Evolutionary conservation across 495 filamentous ascomycete genomes (phyloP).

Genomic region (Annulohypoxylon bovei): DNA sequence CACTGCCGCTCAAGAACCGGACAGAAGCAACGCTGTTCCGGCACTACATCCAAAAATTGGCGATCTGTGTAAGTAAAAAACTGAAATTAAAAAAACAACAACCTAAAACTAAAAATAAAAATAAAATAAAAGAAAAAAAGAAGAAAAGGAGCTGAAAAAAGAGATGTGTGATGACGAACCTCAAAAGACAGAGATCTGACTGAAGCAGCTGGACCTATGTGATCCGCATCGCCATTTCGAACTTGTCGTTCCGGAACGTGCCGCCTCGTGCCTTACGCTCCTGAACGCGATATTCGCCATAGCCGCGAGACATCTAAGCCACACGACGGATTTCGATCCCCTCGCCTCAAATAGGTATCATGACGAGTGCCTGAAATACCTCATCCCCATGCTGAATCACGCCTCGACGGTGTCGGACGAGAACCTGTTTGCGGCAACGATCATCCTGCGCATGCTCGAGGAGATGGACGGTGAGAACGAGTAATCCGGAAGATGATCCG

Average conservation of each 20-base stretch:
- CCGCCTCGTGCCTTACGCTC: constrained; percentile 60
- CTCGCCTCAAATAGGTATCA: constrained; percentile 60
- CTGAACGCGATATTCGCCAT: constrained; percentile 69
- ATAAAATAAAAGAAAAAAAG: too few species aligned
- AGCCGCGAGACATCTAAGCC: constrained; percentile 64
- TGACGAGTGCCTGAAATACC: constrained; percentile 59
- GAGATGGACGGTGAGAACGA: constrained; percentile 64
- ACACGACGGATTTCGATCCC: constrained; percentile 57
- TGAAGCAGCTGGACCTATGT: constrained; percentile 64
- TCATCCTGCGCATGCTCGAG: constrained; percentile 69
- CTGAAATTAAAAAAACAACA: too few species aligned
- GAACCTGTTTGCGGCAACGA: constrained; percentile 67
- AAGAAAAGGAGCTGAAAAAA: too few species aligned
- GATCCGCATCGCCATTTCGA: constrained; percentile 65
- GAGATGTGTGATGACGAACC: neutral
- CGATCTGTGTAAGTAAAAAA: constrained; percentile 56
- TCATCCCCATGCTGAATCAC: constrained; percentile 61
- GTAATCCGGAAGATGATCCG: too few species aligned
- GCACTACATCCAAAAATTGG: constrained; percentile 60
- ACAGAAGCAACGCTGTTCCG: constrained; percentile 56
- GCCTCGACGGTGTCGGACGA: constrained; percentile 65
- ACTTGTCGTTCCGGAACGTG: constrained; percentile 61
- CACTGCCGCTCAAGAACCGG: constrained; percentile 51
- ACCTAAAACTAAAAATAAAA: too few species aligned
- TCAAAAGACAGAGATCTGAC: constrained; percentile 20